Conservation (phyloP, 768 basidiomycete genomes). For the Porpolomopsis calyptriformis region DNA sequence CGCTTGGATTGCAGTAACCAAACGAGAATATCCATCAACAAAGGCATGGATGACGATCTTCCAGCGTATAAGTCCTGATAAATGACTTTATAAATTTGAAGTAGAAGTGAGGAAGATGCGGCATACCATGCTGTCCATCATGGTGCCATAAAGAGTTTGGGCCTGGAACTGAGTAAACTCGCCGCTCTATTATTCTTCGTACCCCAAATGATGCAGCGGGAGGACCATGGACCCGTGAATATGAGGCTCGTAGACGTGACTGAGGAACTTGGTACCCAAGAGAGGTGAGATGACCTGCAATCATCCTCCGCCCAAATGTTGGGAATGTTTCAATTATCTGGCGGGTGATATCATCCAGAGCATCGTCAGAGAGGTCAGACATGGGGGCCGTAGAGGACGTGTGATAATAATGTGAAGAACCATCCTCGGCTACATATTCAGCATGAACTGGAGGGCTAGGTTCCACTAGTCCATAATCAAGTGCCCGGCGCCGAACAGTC, state of each 20-base stretch:
- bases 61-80: conserved; percentile 25
- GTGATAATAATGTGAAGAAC: conserved; percentile 6
- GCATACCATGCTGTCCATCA: conserved; percentile 27
- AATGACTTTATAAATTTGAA: conserved; percentile 18
- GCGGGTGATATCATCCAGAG: conserved; percentile 14
- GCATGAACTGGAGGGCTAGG: conserved; percentile 14
- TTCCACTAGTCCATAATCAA: conserved; percentile 14
- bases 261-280: conserved; percentile 16
- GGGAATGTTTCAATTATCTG: conserved; percentile 17
- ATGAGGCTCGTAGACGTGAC: conserved; percentile 12
- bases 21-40: conserved; percentile 31
- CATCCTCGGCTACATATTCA: conserved; percentile 7
- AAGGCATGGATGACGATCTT: conserved; percentile 31
- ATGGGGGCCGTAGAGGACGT: conserved; percentile 4
- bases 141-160: conserved; percentile 30
- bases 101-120: conserved; percentile 15
- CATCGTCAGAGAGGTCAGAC: conserved; percentile 13
- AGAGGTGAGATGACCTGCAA: conserved; percentile 14
- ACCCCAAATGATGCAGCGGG: conserved; percentile 15
- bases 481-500: conserved; percentile 14
- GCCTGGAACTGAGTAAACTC: conserved; percentile 24
- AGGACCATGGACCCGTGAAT: conserved; percentile 15
- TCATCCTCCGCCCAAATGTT: conserved; percentile 17
- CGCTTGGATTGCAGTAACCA: conserved; percentile 26
- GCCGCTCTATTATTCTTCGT: conserved; percentile 15